Evolutionary conservation across 2,329 filamentous ascomycete genomes (phyloP).

Genomic region (Trichoderma sp.): DNA sequence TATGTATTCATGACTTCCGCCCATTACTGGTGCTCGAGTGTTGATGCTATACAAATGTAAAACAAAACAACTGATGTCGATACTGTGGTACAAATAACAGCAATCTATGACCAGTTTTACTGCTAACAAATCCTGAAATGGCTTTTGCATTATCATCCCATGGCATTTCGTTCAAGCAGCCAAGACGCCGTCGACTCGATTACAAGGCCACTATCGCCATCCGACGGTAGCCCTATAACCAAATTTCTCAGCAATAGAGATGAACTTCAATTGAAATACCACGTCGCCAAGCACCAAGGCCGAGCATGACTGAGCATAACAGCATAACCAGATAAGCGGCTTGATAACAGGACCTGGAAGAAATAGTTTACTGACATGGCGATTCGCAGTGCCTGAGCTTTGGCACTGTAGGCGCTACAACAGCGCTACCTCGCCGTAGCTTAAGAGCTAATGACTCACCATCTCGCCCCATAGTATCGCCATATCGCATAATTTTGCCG

Average conservation of each 20-base stretch:
- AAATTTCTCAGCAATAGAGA: neutral
- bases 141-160: neutral
- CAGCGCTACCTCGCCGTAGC: neutral
- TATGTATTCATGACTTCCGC: no score
- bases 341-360: neutral
- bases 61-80: neutral
- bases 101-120: neutral
- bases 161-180: neutral
- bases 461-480: slow-evolving; percentile 4
- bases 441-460: slow-evolving; percentile 15
- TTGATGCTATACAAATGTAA: no score
- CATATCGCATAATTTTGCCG: slow-evolving; percentile 17
- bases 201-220: neutral
- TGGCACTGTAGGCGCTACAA: slow-evolving; percentile 4
- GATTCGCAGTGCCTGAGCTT: neutral
- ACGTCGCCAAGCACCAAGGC: neutral
- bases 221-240: neutral
- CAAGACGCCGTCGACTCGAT: neutral
- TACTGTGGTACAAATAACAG: neutral
- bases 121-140: neutral
- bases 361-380: neutral
- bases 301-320: neutral
- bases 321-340: neutral
- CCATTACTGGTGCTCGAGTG: no score
- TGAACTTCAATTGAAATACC: neutral